These are phyloP conservation scores for Helianthus annuus DNA, from an alignment of 129 eudicot species.

Conservation along the genomic window HanXRQr2.0-SUNRISE NC_035434.2:12989673-12990172, in stretches of 20 bases:
- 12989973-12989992: background rate
- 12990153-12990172: no score
- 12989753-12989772: background rate
- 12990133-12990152: no score
- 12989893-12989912: slow-evolving; percentile 34
- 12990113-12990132: no score
- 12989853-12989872: no score
- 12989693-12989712: background rate
- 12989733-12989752: background rate
- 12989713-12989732: background rate
- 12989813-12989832: no score
- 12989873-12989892: slow-evolving; percentile 4
- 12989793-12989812: background rate
- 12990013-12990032: background rate
- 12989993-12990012: background rate
- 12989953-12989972: slow-evolving; percentile 27
- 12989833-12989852: no score
- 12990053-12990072: background rate
- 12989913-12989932: slow-evolving; percentile 23
- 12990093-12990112: background rate
- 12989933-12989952: slow-evolving; percentile 19
- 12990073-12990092: background rate
- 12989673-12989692: background rate
- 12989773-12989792: no score
- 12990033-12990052: background rate